Evolutionary conservation across 2,329 filamentous ascomycete species (phyloP), one percentile per base, ranked within the genome.

Genomic region (Fusarium austroafricanum): DNA sequence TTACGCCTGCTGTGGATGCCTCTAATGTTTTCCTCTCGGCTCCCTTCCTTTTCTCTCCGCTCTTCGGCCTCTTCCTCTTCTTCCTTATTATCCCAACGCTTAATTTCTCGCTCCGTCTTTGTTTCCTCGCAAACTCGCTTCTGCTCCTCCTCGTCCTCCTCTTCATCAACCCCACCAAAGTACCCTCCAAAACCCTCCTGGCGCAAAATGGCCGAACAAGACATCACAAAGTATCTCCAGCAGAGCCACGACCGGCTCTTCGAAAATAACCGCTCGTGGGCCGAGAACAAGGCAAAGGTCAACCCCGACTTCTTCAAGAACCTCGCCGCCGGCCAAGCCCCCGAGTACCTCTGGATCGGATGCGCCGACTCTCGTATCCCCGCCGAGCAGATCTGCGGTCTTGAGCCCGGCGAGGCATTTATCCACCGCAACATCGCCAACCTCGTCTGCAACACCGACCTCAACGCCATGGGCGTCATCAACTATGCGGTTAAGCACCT

Each of bases 381-480:
- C n/a, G 94, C 95, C 73, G 95, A 94, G 75, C 92, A 92, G 75
- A 89, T 97, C 78, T 89, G 93, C 45, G 90, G 92, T 70, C 87
- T 95, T 57, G 85, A 91, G 75, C 92, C 94, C n/a, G 94, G 94
- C 71, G 93, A 97, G 80, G 91, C 95, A 74, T 97, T 97, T 79
- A 91, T 96, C 71, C 93, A 97, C 84, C 92, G 94, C 80, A 97
- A 97, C 77, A 97, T 97, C 79, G 94, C 93, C 81, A 97, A 97
- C 83, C 86, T 96, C 69, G 86, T 97, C 58, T 89, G 89, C 81
- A 88, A 90, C 76, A 90, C 89, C 67, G 94, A 97, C 77, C 86
- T 96, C 75, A 94, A 90, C 79, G 89, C 90, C 49, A 89, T 92
- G 78, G 87, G 87, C 77, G 93, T 97, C 73, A 92, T 97, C 80